These are phyloP conservation scores for Aschersonia sp. DNA, from an alignment of 2,329 filamentous ascomycete genomes.

Conservation along the genomic window DNA sequence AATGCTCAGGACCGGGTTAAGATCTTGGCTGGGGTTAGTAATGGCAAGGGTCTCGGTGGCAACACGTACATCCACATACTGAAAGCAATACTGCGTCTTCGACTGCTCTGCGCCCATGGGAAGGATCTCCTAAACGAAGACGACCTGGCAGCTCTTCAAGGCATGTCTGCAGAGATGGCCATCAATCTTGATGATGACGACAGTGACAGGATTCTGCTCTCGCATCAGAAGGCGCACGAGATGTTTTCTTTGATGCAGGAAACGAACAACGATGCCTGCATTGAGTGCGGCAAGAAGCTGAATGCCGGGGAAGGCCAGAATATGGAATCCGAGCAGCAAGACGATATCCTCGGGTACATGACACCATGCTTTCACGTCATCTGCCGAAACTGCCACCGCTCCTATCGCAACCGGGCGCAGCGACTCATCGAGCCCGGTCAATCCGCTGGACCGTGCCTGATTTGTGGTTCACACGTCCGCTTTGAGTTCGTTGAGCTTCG, in stretches of 20 bases:
- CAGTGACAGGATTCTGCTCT: slow-evolving; percentile 42
- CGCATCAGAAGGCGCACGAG: slow-evolving; percentile 64
- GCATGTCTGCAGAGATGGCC: slow-evolving; percentile 68
- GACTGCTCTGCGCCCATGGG: slow-evolving; percentile 87
- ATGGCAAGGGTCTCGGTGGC: slow-evolving; percentile 57
- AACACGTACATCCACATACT: slow-evolving; percentile 89
- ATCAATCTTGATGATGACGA: slow-evolving; percentile 80
- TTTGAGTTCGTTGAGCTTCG: slow-evolving; percentile 55
- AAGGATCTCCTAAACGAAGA: slow-evolving; percentile 75
- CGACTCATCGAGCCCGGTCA: slow-evolving; percentile 20
- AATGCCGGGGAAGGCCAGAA: slow-evolving; percentile 38
- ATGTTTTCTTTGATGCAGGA: slow-evolving; percentile 76
- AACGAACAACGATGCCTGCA: slow-evolving; percentile 61
- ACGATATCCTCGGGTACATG: slow-evolving; percentile 61
- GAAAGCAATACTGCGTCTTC: slow-evolving; percentile 77
- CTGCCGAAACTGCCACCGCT: slow-evolving; percentile 57
- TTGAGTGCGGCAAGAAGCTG: slow-evolving; percentile 52
- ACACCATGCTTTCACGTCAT: slow-evolving; percentile 79
- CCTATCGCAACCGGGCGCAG: slow-evolving; percentile 39
- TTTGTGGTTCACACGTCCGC: slow-evolving; percentile 51
- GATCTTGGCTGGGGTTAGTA: slow-evolving; percentile 45
- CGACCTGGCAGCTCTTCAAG: slow-evolving; percentile 66
- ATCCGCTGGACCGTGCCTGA: slow-evolving; percentile 42
- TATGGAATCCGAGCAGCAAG: slow-evolving; percentile 41
- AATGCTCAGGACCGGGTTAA: slow-evolving; percentile 70